Conservation (phyloP, 495 filamentous ascomycete genomes). For the Glarea lozoyensis region DNA sequence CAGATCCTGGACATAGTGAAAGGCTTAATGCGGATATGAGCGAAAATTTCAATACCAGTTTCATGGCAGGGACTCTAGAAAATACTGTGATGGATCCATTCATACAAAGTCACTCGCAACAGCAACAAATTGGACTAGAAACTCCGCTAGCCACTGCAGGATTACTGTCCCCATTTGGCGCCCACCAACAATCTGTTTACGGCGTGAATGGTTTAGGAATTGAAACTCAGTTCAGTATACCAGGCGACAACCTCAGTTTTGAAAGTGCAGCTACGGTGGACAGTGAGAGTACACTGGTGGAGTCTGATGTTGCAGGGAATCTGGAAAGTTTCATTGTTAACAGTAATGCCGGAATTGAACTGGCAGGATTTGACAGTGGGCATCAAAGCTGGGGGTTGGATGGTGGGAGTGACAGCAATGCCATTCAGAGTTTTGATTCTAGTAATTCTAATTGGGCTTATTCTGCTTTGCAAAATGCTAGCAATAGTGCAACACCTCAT, state of each 20-base stretch:
- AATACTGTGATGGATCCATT: conserved; percentile 3
- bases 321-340: conserved; percentile 10
- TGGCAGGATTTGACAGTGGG: too few relatives aligned
- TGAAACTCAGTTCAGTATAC: conserved; percentile 7
- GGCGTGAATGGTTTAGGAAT: not conserved
- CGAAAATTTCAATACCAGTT: conserved; percentile 34
- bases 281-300: conserved; percentile 13
- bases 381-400: too few relatives aligned
- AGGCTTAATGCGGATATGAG: conserved; percentile 33
- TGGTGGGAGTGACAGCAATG: too few relatives aligned
- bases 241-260: conserved; percentile 12
- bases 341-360: not conserved
- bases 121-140: conserved; percentile 24
- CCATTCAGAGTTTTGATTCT: not conserved
- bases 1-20: conserved; percentile 30
- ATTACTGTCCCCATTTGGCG: conserved; percentile 24
- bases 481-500: not conserved
- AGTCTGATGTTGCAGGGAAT: conserved; percentile 1
- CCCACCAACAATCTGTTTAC: conserved; percentile 9
- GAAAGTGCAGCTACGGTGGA: conserved; percentile 6
- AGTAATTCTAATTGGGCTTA: not conserved
- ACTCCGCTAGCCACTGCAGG: conserved; percentile 29
- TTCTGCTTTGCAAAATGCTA: not conserved
- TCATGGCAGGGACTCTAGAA: conserved; percentile 2
- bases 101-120: conserved; percentile 16